These are phyloP conservation scores for Calonectria leucothoes DNA, from an alignment of 2,329 filamentous ascomycete species.

Conservation along the genomic window DNA sequence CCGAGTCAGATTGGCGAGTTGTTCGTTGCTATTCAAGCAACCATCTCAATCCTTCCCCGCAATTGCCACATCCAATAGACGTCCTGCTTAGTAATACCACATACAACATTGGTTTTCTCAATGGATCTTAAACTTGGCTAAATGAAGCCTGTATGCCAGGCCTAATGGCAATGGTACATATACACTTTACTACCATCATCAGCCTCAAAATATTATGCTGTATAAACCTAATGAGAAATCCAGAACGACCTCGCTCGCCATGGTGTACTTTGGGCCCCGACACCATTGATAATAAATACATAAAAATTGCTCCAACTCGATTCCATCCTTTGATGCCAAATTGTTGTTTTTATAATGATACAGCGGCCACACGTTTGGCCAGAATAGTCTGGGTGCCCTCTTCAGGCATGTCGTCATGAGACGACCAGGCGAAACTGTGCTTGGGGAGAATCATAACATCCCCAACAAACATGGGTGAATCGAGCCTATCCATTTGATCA, in stretches of 20 bases:
- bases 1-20: too few species aligned
- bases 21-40: too few species aligned
- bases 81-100: too few species aligned
- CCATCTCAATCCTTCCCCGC: too few species aligned
- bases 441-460: constrained; percentile 48
- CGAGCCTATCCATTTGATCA: constrained; percentile 43
- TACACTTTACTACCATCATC: neutral
- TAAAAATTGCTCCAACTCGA: neutral
- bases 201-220: neutral
- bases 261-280: neutral
- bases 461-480: constrained; percentile 44
- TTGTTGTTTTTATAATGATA: neutral
- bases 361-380: constrained; percentile 24
- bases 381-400: constrained; percentile 30
- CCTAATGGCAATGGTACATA: neutral
- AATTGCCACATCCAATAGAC: too few species aligned
- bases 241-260: neutral
- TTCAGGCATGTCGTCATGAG: constrained; percentile 32
- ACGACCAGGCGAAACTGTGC: constrained; percentile 40
- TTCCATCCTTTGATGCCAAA: neutral
- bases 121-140: too few species aligned
- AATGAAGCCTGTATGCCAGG: neutral
- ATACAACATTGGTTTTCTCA: too few species aligned
- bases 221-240: neutral
- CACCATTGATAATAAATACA: neutral